Evolutionary conservation across 78 protist species (phyloP).

Genomic region (Bodo saltans): DNA sequence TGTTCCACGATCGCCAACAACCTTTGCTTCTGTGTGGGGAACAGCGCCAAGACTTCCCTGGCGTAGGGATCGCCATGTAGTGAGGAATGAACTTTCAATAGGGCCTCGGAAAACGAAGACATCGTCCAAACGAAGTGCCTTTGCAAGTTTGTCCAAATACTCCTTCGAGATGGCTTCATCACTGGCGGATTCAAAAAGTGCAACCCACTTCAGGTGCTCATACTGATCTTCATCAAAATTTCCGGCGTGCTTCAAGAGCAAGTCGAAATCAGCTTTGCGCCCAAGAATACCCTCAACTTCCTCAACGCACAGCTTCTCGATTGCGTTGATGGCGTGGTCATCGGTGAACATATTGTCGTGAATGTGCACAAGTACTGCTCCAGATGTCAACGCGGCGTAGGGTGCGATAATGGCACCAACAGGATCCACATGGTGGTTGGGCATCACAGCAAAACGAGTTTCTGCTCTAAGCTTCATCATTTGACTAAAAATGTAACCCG

Average conservation of each 20-base stretch:
- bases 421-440: background rate
- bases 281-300: background rate
- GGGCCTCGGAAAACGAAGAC: slow-evolving; percentile 17
- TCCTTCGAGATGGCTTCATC: background rate
- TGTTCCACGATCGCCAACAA: slow-evolving; percentile 12
- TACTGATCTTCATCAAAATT: background rate
- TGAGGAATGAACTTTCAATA: background rate
- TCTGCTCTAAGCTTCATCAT: background rate
- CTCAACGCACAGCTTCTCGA: slow-evolving; percentile 10
- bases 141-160: background rate
- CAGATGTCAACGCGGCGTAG: slow-evolving; percentile 4
- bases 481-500: background rate
- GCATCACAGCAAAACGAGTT: background rate
- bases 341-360: background rate
- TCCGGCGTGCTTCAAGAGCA: background rate
- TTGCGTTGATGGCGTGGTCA: background rate
- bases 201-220: slow-evolving; percentile 24
- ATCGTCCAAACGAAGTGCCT: background rate
- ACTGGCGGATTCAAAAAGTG: background rate
- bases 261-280: background rate
- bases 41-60: background rate
- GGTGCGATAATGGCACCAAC: background rate
- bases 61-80: background rate
- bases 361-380: background rate
- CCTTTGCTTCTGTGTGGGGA: background rate